These are phyloP conservation scores for Psilocybe azurescens DNA, from an alignment of 768 basidiomycete species.

Conservation along the genomic window DNA sequence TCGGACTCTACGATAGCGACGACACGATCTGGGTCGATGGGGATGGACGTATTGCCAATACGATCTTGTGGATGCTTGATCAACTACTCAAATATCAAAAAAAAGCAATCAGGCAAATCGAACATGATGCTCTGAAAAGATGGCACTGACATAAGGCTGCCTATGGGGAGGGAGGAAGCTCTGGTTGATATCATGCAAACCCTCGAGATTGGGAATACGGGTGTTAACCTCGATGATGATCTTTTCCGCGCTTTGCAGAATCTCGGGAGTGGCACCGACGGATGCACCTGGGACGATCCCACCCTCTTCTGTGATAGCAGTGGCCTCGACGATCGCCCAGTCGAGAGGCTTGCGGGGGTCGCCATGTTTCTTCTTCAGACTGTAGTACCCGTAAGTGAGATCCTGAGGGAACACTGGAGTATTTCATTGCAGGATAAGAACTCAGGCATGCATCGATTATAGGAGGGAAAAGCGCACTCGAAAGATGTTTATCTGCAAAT, in stretches of 20 bases:
- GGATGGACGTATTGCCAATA: conserved; percentile 49
- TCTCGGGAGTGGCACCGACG: conserved; percentile 53
- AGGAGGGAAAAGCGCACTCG: conserved; percentile 35
- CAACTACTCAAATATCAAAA: conserved; percentile 31
- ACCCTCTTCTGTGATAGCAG: conserved; percentile 53
- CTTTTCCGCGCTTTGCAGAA: conserved; percentile 51
- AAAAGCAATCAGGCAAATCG: conserved; percentile 3
- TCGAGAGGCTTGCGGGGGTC: conserved; percentile 49
- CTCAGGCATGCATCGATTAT: not conserved
- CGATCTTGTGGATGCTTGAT: conserved; percentile 49
- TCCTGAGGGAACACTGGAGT: conserved; percentile 53
- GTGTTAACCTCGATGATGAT: conserved; percentile 59
- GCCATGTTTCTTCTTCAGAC: conserved; percentile 46
- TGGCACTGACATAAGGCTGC: conserved; percentile 42
- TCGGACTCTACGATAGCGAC: conserved; percentile 48
- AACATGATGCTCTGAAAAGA: not conserved
- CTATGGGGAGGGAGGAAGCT: conserved; percentile 47
- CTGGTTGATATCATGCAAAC: conserved; percentile 54
- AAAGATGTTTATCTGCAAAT: conserved; percentile 54
- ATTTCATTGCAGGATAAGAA: not conserved
- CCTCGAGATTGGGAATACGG: conserved; percentile 48
- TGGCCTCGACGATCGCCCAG: conserved; percentile 57
- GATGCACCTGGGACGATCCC: conserved; percentile 53
- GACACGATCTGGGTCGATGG: conserved; percentile 54
- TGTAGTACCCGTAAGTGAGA: conserved; percentile 53